Evolutionary conservation across 768 basidiomycete genomes (phyloP).

Genomic region (Boletus insuetus): DNA sequence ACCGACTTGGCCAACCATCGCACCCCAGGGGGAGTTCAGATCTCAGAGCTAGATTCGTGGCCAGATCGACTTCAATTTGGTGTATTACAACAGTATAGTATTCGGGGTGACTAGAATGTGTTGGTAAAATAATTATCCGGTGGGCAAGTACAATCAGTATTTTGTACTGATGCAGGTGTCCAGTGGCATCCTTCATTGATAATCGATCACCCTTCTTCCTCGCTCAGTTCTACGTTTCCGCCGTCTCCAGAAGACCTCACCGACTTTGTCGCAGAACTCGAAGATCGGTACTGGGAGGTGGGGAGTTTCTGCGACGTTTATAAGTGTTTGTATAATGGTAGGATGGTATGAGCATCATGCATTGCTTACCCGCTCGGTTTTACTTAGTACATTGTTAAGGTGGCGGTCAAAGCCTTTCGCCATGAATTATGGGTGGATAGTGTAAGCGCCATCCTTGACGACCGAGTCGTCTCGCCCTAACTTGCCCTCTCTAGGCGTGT

Average conservation of each 20-base stretch:
- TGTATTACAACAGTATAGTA: too few species aligned
- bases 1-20: too few species aligned
- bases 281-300: background rate
- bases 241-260: background rate
- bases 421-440: background rate
- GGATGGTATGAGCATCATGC: background rate
- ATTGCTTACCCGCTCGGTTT: background rate
- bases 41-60: too few species aligned
- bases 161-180: too few species aligned
- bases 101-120: too few species aligned
- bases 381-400: background rate
- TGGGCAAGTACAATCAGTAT: too few species aligned
- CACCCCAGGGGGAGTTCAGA: too few species aligned
- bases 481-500: background rate
- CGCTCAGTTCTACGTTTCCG: background rate
- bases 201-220: background rate
- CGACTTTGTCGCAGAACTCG: background rate
- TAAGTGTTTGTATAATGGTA: background rate
- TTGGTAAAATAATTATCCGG: too few species aligned
- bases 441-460: background rate
- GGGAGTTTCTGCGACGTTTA: background rate
- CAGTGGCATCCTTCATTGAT: background rate
- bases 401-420: constrained; percentile 1
- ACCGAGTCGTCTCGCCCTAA: background rate
- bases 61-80: too few species aligned